Evolutionary conservation across 495 filamentous ascomycete genomes (phyloP).

Genomic region (Trichoderma orchidacearum): DNA sequence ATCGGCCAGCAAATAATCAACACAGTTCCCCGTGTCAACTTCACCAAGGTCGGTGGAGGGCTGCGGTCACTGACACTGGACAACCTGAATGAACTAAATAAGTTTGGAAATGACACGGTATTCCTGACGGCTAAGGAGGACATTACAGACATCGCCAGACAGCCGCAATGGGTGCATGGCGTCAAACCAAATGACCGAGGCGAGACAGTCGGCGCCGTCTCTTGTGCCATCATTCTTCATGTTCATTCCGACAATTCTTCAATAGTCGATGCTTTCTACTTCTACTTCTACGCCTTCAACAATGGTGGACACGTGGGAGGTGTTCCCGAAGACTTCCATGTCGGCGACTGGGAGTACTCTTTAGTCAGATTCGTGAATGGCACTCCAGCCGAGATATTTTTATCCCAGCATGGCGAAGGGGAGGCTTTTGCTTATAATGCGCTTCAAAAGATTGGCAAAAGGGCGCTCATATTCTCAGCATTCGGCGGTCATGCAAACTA

Average conservation of each 20-base stretch:
- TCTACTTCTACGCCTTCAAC: not conserved
- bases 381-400: not conserved
- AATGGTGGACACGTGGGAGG: not conserved
- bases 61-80: not conserved
- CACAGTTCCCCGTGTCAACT: not conserved
- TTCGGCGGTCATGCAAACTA: not conserved
- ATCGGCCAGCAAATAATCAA: not conserved
- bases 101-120: not conserved
- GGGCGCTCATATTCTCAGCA: not conserved
- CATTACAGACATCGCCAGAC: not conserved
- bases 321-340: not conserved
- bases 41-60: not conserved
- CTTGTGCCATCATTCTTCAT: not conserved
- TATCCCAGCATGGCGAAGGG: not conserved
- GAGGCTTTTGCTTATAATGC: not conserved
- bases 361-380: not conserved
- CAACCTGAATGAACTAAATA: not conserved
- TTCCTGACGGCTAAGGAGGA: not conserved
- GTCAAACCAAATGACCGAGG: not conserved
- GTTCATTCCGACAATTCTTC: not conserved
- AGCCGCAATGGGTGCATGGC: not conserved
- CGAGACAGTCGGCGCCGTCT: not conserved
- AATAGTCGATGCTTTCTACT: not conserved
- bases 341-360: not conserved
- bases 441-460: not conserved